These are phyloP conservation scores for Candida hungchunana DNA, from an alignment of 805 yeast genomes.

Conservation along the genomic window DNA sequence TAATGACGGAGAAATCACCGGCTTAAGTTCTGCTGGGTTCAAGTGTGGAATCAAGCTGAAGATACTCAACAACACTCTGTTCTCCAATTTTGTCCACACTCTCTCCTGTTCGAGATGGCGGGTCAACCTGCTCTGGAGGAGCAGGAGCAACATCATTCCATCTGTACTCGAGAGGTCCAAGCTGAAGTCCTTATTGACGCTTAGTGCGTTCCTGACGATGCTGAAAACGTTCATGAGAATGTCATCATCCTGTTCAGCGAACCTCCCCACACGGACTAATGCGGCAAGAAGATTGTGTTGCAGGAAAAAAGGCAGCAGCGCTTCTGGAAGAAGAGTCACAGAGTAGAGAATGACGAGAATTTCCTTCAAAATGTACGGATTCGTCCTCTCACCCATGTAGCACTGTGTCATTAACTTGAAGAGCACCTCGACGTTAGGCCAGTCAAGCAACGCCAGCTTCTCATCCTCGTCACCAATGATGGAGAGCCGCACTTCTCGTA, in stretches of 20 bases:
- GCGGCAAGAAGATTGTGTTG: constrained; percentile 10
- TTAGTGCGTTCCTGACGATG: constrained; percentile 7
- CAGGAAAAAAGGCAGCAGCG: constrained; percentile 10
- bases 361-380: constrained; percentile 18
- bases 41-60: constrained; percentile 22
- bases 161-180: constrained; percentile 7
- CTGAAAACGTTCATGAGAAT: constrained; percentile 9
- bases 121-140: constrained; percentile 2
- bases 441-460: constrained; percentile 12
- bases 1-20: constrained; percentile 12
- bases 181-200: constrained; percentile 7
- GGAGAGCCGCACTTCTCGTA: constrained; percentile 16
- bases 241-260: constrained; percentile 4
- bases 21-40: constrained; percentile 15
- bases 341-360: constrained; percentile 23
- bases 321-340: constrained; percentile 13
- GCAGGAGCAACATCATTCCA: constrained; percentile 6
- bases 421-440: constrained; percentile 7
- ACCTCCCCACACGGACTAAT: constrained; percentile 13
- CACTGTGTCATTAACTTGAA: constrained; percentile 4
- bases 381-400: too few relatives aligned
- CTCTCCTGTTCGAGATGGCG: not conserved
- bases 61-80: constrained; percentile 11
- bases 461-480: constrained; percentile 25
- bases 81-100: not conserved